Evolutionary conservation across 2,329 filamentous ascomycete genomes (phyloP).

Genomic region (Cladosporium sp.): DNA sequence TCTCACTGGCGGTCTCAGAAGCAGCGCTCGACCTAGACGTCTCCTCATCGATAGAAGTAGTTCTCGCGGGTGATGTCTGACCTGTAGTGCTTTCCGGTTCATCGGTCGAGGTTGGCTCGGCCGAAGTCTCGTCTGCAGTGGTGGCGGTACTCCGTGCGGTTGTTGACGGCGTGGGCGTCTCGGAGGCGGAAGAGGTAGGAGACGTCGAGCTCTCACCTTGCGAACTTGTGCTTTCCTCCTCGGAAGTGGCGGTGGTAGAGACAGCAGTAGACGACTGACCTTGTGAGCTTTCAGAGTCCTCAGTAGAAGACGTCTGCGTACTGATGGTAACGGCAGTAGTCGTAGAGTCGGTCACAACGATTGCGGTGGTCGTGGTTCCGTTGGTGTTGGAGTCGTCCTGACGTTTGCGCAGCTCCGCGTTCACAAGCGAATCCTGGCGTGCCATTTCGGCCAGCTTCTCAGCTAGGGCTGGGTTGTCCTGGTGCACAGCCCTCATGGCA

Average conservation of each 20-base stretch:
- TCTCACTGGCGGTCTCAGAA: slow-evolving; percentile 13
- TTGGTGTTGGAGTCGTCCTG: slow-evolving; percentile 35
- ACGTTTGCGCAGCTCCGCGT: slow-evolving; percentile 44
- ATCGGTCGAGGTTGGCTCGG: slow-evolving; percentile 7
- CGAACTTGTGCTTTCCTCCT: slow-evolving; percentile 18
- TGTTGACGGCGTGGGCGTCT: slow-evolving; percentile 4
- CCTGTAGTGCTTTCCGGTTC: slow-evolving; percentile 16
- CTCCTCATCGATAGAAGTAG: slow-evolving; percentile 3
- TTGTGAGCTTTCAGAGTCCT: slow-evolving; percentile 22
- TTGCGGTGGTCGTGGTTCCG: slow-evolving; percentile 27
- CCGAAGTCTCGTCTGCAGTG: slow-evolving; percentile 8
- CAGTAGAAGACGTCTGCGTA: slow-evolving; percentile 17
- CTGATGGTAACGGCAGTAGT: slow-evolving; percentile 29
- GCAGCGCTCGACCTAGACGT: slow-evolving; percentile 11
- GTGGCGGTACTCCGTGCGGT: neutral
- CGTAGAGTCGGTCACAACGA: slow-evolving; percentile 31
- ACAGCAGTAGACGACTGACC: slow-evolving; percentile 24
- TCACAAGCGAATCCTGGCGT: slow-evolving; percentile 43
- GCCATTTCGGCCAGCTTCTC: slow-evolving; percentile 64
- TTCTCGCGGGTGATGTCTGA: slow-evolving; percentile 17
- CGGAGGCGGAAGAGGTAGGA: slow-evolving; percentile 18
- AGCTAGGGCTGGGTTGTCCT: slow-evolving; percentile 61
- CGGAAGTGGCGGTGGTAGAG: slow-evolving; percentile 17
- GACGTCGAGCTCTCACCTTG: slow-evolving; percentile 20
- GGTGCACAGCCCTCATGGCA: slow-evolving; percentile 63